Base-by-base conservation (phyloP, 1,139 yeast species). In the Pichia cactophila region DNA sequence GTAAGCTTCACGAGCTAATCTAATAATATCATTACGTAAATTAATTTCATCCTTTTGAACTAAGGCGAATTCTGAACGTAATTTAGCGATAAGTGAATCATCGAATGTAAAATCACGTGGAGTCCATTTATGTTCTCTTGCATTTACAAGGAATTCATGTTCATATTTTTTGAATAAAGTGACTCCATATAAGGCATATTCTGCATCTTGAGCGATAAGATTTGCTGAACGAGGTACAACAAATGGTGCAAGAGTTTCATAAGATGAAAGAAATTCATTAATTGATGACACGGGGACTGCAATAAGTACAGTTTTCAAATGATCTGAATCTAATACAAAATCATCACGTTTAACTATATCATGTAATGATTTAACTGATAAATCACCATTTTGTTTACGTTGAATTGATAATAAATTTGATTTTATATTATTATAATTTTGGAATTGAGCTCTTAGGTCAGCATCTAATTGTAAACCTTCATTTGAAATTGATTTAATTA, bases 41-140 rank as follows among this genome's bases (percentile, higher is more conserved):
- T 81, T 80, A 45, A 80, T 75, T 70, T 90, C 97, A 42, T 80
- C 77, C 59, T 83, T 80, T 47, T 80, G 77, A 16, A 95, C 89
- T 40, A 48, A 44, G 33, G 58, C 54, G 47, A 55, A 65, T 66
- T 90, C 97, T 65, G 83, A 78, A 64, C 86, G 79, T 72, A 87
- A 72, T 58, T 79, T 78, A 59, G 81, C 82, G 54, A 88, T 78
- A 35, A 75, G 68, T 55, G 84, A 90, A 60, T 87, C 96, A 17
- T 92, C 83, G 69, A 88, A 89, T 52, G 82, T 80, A 64, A 89
- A 89, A 60, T 94, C 98, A 64, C 99, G 81, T 47, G 97, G 97
- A 54, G 86, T 81, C 84, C 90, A 92, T 69, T 87, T 87, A 58
- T 74, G 77, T 61, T 94, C 98, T 65, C 98, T 80, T 42, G 88